A percentile compares a stretch with the other conserved stretches of the same genome.
Conservation (phyloP, 1,284 basidiomycete species). For the Leccinum glutinopallens region DNA sequence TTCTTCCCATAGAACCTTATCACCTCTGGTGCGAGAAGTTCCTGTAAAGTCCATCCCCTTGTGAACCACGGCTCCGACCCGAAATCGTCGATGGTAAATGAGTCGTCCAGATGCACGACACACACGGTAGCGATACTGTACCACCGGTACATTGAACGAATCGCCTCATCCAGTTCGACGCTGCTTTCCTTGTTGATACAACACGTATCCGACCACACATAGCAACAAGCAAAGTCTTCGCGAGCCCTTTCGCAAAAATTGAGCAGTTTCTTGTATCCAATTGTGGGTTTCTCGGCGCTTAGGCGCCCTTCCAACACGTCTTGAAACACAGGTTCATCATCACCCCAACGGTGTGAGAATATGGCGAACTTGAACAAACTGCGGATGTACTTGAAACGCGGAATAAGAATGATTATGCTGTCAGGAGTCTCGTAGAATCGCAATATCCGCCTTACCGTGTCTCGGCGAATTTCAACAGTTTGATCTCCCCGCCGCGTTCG, state of each 20-base stretch:
- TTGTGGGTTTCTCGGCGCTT: background rate
- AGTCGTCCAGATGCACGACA: slow-evolving; percentile 22
- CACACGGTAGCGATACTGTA: slow-evolving; percentile 22
- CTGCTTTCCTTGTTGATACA: slow-evolving; percentile 30
- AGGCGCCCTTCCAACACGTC: slow-evolving; percentile 6
- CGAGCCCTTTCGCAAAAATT: slow-evolving; percentile 19
- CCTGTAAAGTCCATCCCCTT: slow-evolving; percentile 27
- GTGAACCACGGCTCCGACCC: slow-evolving; percentile 22
- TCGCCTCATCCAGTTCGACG: slow-evolving; percentile 28
- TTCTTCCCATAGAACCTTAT: slow-evolving; percentile 25
- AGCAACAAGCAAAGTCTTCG: slow-evolving; percentile 15
- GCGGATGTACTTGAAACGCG: slow-evolving; percentile 17
- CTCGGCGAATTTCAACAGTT: slow-evolving; percentile 1
- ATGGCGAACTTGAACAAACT: slow-evolving; percentile 25
- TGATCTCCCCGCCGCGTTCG: slow-evolving; percentile 11
- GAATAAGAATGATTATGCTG: slow-evolving; percentile 2
- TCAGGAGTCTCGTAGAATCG: background rate
- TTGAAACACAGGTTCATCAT: slow-evolving; percentile 18
- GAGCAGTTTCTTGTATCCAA: slow-evolving; percentile 21
- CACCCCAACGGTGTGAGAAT: slow-evolving; percentile 27
- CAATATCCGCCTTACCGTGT: slow-evolving; percentile 9
- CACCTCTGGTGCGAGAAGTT: slow-evolving; percentile 22
- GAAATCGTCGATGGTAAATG: slow-evolving; percentile 18
- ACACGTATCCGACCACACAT: slow-evolving; percentile 28
- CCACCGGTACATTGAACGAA: slow-evolving; percentile 30